These are phyloP conservation scores for Scutellaria barbata DNA, from an alignment of 257 asterid genomes.

Conservation along the genomic window DNA sequence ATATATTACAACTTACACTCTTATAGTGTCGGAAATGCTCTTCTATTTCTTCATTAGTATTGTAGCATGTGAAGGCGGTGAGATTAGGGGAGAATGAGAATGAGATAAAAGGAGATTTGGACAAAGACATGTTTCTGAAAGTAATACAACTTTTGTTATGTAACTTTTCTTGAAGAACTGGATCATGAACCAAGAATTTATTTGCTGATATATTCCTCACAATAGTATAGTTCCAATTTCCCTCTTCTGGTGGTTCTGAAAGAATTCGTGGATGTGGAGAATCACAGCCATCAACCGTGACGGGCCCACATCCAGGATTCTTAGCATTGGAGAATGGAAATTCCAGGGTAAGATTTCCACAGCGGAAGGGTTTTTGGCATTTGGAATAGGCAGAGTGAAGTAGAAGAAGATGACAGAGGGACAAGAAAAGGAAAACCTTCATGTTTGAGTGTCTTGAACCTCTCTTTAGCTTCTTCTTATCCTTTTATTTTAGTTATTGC, in stretches of 20 bases:
- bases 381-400: slow-evolving; percentile 7
- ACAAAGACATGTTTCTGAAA: background rate
- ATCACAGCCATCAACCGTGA: slow-evolving; percentile 12
- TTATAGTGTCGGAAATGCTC: background rate
- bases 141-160: background rate
- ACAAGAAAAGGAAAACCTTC: slow-evolving; percentile 4
- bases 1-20: background rate
- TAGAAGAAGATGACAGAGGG: background rate
- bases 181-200: background rate
- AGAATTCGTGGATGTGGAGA: slow-evolving; percentile 26
- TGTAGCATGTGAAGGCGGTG: slow-evolving; percentile 31
- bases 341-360: slow-evolving; percentile 27
- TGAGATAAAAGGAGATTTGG: slow-evolving; percentile 29
- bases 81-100: slow-evolving; percentile 29
- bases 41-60: rapidly evolving
- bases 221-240: background rate
- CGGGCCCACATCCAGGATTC: slow-evolving; percentile 37
- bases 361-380: slow-evolving; percentile 22
- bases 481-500: background rate
- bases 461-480: no score
- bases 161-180: rapidly evolving
- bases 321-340: slow-evolving; percentile 32
- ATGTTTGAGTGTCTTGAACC: background rate
- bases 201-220: background rate
- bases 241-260: slow-evolving; percentile 2